Evolutionary conservation across 495 filamentous ascomycete genomes (phyloP).

Genomic region (Penicillium cataractarum): DNA sequence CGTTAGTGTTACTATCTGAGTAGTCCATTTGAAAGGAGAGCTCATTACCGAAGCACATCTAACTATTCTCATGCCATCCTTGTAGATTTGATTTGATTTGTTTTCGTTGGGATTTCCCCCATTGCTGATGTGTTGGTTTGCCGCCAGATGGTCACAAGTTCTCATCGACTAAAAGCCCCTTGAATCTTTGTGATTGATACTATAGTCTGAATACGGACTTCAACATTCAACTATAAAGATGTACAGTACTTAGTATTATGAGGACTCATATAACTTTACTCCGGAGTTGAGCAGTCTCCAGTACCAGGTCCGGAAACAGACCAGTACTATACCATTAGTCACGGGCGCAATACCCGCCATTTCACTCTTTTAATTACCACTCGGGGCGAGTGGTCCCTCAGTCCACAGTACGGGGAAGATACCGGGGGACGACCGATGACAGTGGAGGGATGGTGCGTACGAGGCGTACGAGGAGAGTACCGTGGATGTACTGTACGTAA

Average conservation of each 20-base stretch:
- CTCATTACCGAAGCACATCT: neutral
- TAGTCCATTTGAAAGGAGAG: neutral
- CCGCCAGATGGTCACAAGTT: slow-evolving; percentile 19
- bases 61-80: neutral
- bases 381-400: too few relatives aligned
- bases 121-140: slow-evolving; percentile 2
- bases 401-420: too few relatives aligned
- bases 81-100: neutral
- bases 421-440: slow-evolving; percentile 21
- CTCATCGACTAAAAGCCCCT: neutral
- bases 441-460: neutral
- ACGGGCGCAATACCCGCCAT: neutral
- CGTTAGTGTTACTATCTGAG: too few relatives aligned
- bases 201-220: neutral
- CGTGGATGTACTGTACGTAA: slow-evolving; percentile 19
- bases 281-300: neutral
- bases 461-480: slow-evolving; percentile 24
- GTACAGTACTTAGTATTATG: too few relatives aligned
- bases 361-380: neutral
- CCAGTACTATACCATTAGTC: slow-evolving; percentile 1
- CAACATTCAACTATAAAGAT: too few relatives aligned
- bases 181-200: too few relatives aligned
- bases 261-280: neutral
- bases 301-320: slow-evolving; percentile 38
- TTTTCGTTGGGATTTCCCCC: neutral